Evolutionary conservation across 352 stramenopile species (phyloP).

Genomic region (Phytophthora capsici): DNA sequence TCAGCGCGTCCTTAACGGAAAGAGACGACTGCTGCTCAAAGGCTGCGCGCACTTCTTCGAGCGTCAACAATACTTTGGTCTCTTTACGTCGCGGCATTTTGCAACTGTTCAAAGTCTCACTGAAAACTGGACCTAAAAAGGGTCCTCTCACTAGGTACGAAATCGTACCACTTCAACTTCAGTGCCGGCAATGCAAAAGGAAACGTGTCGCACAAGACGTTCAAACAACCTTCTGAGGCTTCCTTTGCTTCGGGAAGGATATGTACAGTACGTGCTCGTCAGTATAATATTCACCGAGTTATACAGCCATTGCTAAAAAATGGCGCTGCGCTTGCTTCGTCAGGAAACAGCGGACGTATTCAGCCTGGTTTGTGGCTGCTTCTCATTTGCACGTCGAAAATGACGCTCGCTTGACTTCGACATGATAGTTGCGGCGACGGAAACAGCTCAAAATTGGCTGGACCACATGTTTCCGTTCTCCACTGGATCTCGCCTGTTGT

Average conservation of each 20-base stretch:
- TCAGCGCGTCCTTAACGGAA: slow-evolving; percentile 60
- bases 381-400: slow-evolving; percentile 6
- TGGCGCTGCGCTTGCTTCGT: slow-evolving; percentile 20
- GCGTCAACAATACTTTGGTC: slow-evolving; percentile 46
- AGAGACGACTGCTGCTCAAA: slow-evolving; percentile 71
- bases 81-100: slow-evolving; percentile 42
- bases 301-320: background rate
- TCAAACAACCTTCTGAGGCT: too few relatives aligned
- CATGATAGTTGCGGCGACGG: background rate
- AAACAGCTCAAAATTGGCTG: slow-evolving; percentile 4
- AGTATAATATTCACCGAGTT: background rate
- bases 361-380: slow-evolving; percentile 2
- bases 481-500: slow-evolving; percentile 24
- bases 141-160: slow-evolving; percentile 26
- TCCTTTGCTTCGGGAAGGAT: too few relatives aligned
- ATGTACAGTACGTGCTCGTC: too few relatives aligned
- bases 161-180: slow-evolving; percentile 32
- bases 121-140: slow-evolving; percentile 4
- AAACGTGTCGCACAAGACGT: slow-evolving; percentile 31
- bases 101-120: slow-evolving; percentile 7
- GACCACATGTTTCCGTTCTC: slow-evolving; percentile 12
- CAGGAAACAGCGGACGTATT: background rate
- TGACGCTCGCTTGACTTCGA: slow-evolving; percentile 1
- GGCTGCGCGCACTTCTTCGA: slow-evolving; percentile 44
- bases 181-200: slow-evolving; percentile 10